These are phyloP conservation scores for Nakazawaea wickerhamii DNA, from an alignment of 805 yeast species.

Conservation along the genomic window DNA sequence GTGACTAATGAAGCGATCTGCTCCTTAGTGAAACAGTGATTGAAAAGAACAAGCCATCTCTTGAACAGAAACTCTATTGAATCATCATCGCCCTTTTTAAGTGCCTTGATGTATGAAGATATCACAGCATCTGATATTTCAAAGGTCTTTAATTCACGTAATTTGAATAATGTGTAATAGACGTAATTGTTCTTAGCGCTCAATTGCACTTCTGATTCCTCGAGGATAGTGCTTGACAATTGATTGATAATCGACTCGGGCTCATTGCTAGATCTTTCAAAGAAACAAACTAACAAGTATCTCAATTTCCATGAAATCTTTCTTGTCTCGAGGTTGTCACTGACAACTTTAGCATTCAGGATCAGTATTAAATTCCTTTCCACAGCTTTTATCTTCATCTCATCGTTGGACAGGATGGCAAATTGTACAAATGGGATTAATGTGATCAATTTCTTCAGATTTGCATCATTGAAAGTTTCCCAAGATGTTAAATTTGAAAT, in stretches of 20 bases:
- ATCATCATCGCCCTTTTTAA: constrained; percentile 14
- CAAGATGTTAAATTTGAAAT: background rate
- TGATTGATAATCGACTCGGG: background rate
- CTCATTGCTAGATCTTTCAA: constrained; percentile 23
- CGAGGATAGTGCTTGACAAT: background rate
- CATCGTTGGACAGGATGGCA: constrained; percentile 28
- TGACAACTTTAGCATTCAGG: constrained; percentile 16
- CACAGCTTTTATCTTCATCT: constrained; percentile 20
- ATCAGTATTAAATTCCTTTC: constrained; percentile 21
- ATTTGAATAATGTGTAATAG: constrained; percentile 41
- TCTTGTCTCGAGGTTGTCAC: constrained; percentile 11
- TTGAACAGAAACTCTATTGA: constrained; percentile 27
- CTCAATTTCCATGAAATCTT: constrained; percentile 37
- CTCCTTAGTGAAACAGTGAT: constrained; percentile 27
- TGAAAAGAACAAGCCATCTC: constrained; percentile 53
- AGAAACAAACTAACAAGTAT: constrained; percentile 43
- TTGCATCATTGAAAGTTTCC: constrained; percentile 15
- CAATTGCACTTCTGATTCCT: background rate
- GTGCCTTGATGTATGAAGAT: constrained; percentile 22
- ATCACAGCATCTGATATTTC: constrained; percentile 18
- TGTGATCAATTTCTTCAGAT: constrained; percentile 11
- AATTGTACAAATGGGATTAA: constrained; percentile 34
- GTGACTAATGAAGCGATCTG: constrained; percentile 26
- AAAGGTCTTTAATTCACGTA: constrained; percentile 38
- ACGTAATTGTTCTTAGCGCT: constrained; percentile 17